Percentiles rank a stretch among this genome's conserved stretches.
Conservation (phyloP, 768 basidiomycete genomes). For the Boletus insuetus region DNA sequence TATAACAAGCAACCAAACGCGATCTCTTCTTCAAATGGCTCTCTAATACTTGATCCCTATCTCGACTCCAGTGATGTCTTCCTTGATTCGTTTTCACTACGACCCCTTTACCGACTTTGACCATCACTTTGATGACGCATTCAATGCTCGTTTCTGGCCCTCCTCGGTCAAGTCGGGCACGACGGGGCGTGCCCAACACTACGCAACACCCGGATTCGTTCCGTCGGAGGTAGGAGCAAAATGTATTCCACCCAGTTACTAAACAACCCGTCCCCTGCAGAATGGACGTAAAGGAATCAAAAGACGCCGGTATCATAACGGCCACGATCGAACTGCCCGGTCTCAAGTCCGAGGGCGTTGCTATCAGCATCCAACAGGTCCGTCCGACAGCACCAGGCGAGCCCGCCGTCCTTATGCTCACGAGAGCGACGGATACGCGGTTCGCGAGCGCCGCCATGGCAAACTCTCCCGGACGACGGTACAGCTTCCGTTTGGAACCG, state of each 20-base stretch:
- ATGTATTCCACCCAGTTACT: too few species aligned
- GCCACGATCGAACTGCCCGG: slow-evolving; percentile 37
- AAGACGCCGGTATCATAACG: slow-evolving; percentile 39
- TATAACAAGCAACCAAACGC: slow-evolving; percentile 42
- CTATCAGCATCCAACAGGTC: slow-evolving; percentile 44
- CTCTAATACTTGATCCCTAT: too few species aligned
- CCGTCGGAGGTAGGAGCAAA: slow-evolving; percentile 18
- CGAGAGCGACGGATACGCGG: slow-evolving; percentile 40
- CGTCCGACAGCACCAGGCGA: slow-evolving; percentile 48
- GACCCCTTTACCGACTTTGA: neutral
- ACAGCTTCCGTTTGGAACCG: slow-evolving; percentile 39
- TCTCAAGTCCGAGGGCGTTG: slow-evolving; percentile 46
- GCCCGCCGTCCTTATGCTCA: slow-evolving; percentile 29
- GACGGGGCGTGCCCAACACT: neutral
- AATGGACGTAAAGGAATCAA: slow-evolving; percentile 46
- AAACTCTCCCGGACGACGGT: slow-evolving; percentile 32
- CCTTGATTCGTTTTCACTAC: slow-evolving; percentile 5
- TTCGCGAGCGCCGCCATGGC: slow-evolving; percentile 44
- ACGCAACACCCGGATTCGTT: slow-evolving; percentile 6
- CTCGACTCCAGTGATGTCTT: slow-evolving; percentile 5
- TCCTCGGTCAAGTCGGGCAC: neutral
- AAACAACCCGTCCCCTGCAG: slow-evolving; percentile 10
- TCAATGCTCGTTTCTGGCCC: slow-evolving; percentile 12
- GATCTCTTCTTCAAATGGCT: neutral
- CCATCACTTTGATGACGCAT: neutral